Conservation (phyloP, 257 asterid species). For the Voacanga thouarsii region DNA sequence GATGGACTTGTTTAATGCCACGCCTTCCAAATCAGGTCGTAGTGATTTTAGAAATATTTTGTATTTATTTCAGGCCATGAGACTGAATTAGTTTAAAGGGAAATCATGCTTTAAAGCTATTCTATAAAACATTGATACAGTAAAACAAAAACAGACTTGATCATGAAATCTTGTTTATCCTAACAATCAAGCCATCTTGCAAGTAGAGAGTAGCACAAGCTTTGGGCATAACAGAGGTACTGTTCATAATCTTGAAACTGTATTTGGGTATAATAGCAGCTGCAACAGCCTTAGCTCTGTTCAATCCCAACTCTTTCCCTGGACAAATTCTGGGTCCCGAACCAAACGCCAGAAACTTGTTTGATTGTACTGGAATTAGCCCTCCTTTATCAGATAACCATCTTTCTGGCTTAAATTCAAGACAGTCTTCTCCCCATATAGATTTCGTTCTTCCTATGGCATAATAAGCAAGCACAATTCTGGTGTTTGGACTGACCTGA, state of each 20-base stretch:
- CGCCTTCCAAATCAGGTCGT: too few species aligned
- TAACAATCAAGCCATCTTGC: conserved; percentile 3
- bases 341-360: conserved; percentile 79
- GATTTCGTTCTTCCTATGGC: conserved; percentile 83
- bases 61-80: too few species aligned
- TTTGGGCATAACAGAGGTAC: background rate
- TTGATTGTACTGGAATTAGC: background rate
- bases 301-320: conserved; percentile 72
- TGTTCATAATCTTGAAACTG: background rate
- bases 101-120: too few species aligned
- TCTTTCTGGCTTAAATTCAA: conserved; percentile 74
- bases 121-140: too few species aligned
- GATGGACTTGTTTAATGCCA: too few species aligned
- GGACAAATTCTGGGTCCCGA: conserved; percentile 88
- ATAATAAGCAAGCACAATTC: conserved; percentile 68
- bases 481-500: conserved; percentile 44
- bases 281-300: conserved; percentile 11
- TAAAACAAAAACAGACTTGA: too few species aligned
- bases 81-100: too few species aligned
- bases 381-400: conserved; percentile 19
- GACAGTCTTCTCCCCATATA: conserved; percentile 80
- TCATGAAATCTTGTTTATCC: background rate
- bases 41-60: too few species aligned
- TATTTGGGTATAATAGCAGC: conserved; percentile 11
- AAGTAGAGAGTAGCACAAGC: background rate